Evolutionary conservation across 768 basidiomycete species (phyloP).

Genomic region (Phylloporus sp.): DNA sequence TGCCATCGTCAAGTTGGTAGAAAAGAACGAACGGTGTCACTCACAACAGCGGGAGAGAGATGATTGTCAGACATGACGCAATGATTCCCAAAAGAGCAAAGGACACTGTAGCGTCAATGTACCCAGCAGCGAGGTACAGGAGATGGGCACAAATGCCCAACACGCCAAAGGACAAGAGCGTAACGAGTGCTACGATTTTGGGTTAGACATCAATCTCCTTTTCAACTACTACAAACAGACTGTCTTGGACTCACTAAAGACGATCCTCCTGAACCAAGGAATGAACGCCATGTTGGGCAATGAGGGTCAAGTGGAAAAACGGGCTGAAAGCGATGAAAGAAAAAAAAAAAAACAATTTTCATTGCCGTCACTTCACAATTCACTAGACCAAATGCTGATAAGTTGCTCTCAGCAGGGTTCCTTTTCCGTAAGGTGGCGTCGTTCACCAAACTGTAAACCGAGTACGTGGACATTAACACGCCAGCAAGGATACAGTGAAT

Average conservation of each 20-base stretch:
- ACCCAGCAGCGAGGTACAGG: conserved; percentile 9
- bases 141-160: conserved; percentile 23
- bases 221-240: background rate
- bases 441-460: background rate
- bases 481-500: background rate
- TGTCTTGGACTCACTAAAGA: conserved; percentile 21
- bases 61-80: conserved; percentile 10
- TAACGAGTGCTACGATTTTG: conserved; percentile 8
- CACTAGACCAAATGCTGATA: background rate
- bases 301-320: background rate
- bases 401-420: background rate
- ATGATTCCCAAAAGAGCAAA: conserved; percentile 20
- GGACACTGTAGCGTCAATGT: background rate
- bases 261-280: conserved; percentile 19
- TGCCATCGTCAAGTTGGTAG: background rate
- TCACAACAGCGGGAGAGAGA: conserved; percentile 26
- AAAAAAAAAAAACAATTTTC: background rate
- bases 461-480: background rate
- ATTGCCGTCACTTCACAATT: background rate
- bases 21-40: conserved; percentile 1
- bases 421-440: background rate
- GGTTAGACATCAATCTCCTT: background rate
- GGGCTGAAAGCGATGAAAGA: background rate
- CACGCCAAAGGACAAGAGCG: conserved; percentile 15
- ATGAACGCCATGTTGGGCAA: conserved; percentile 19